phyloP scores from a whole-genome alignment of 2,329 filamentous ascomycete species.

The Fusarium veterinarium region DNA sequence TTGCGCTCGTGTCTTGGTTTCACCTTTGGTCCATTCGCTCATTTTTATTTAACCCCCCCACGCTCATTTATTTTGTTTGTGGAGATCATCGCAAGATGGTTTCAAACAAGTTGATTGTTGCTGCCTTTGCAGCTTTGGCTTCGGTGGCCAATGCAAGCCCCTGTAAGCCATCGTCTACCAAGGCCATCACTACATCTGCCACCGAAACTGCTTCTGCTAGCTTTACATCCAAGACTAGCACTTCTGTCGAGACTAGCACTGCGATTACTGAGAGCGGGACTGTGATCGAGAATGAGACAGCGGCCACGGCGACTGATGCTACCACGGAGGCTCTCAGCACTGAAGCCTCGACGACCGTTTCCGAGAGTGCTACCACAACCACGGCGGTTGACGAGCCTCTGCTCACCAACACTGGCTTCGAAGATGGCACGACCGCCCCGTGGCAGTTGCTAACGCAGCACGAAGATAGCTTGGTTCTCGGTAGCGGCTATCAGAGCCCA shows the following conservation, averaged over 20 bases:
- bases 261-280: not conserved
- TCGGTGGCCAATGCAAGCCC: not conserved
- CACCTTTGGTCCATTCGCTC: not conserved
- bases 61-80: not conserved
- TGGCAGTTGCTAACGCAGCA: not conserved
- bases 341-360: not conserved
- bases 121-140: not conserved
- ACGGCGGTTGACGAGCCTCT: rapidly evolving
- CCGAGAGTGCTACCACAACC: not conserved
- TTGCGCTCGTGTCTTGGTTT: not conserved
- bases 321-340: not conserved
- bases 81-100: not conserved
- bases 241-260: not conserved
- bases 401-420: not conserved
- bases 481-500: not conserved
- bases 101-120: not conserved
- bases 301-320: not conserved
- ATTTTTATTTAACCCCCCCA: not conserved
- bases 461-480: not conserved
- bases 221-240: too few species aligned
- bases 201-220: not conserved
- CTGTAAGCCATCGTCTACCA: not conserved
- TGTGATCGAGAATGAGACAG: not conserved
- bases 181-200: not conserved
- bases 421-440: not conserved